Percentiles rank a stretch among this genome's conserved stretches.
Evolutionary conservation across 2,329 filamentous ascomycete species (phyloP).

Genomic region (Trichoderma aggressivum): DNA sequence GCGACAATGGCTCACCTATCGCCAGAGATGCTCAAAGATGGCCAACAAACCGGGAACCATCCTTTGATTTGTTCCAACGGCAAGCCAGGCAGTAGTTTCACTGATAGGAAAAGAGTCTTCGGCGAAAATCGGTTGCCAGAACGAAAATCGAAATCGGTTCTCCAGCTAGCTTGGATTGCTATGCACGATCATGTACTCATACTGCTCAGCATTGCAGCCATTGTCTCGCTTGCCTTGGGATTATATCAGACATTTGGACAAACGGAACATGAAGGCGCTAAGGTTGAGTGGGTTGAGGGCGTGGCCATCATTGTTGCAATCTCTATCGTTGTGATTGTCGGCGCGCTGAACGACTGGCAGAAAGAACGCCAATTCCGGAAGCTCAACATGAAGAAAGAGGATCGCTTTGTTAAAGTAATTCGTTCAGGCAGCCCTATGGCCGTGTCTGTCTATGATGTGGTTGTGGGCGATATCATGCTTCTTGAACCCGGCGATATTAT

Average conservation of each 20-base stretch:
- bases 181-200: conserved; percentile 58
- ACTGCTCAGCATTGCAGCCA: conserved; percentile 61
- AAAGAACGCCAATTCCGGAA: conserved; percentile 64
- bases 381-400: conserved; percentile 60
- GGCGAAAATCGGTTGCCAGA: conserved; percentile 69
- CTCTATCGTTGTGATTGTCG: conserved; percentile 58
- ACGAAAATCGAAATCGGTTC: conserved; percentile 68
- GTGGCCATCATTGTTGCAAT: conserved; percentile 50
- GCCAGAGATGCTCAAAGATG: neutral
- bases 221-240: conserved; percentile 63
- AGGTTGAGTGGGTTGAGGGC: conserved; percentile 65
- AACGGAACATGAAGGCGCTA: conserved; percentile 39
- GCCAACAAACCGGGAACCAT: neutral
- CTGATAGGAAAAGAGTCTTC: conserved; percentile 67
- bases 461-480: conserved; percentile 67
- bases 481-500: conserved; percentile 68
- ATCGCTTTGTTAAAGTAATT: conserved; percentile 63
- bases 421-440: conserved; percentile 63
- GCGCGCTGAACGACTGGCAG: conserved; percentile 64
- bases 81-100: conserved; percentile 2
- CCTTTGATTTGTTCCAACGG: neutral
- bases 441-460: conserved; percentile 63
- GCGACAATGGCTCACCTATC: conserved; percentile 28
- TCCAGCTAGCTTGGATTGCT: conserved; percentile 74
- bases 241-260: conserved; percentile 61